Evolutionary conservation across 208 protist species (phyloP).

Genomic region (Trichomonas tenax): DNA sequence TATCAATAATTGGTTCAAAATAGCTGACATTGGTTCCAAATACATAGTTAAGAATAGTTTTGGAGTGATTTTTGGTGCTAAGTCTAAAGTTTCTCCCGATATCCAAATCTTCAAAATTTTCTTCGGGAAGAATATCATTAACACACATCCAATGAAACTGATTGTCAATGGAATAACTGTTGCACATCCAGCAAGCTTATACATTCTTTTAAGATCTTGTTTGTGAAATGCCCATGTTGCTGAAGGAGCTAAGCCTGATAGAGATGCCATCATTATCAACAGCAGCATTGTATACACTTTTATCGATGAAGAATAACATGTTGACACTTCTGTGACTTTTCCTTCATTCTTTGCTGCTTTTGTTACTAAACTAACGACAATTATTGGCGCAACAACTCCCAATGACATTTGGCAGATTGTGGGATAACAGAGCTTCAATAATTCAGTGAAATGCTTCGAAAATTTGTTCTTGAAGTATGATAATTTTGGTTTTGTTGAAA

Average conservation of each 20-base stretch:
- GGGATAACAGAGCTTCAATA: background rate
- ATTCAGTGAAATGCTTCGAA: background rate
- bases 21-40: background rate
- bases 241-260: background rate
- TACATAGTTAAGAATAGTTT: background rate
- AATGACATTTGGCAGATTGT: background rate
- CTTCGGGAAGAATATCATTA: background rate
- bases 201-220: background rate
- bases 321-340: background rate
- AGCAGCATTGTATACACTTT: background rate
- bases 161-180: background rate
- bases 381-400: background rate
- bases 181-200: background rate
- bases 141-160: background rate
- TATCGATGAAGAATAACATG: background rate
- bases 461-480: background rate
- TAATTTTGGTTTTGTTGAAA: background rate
- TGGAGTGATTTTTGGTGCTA: background rate
- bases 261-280: background rate
- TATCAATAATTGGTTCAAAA: background rate
- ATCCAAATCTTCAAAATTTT: background rate
- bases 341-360: background rate
- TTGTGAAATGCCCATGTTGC: background rate
- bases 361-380: background rate
- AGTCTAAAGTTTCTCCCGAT: background rate